Conservation (phyloP, 108 stramenopile genomes). For the Stephanodiscus triporus region DNA sequence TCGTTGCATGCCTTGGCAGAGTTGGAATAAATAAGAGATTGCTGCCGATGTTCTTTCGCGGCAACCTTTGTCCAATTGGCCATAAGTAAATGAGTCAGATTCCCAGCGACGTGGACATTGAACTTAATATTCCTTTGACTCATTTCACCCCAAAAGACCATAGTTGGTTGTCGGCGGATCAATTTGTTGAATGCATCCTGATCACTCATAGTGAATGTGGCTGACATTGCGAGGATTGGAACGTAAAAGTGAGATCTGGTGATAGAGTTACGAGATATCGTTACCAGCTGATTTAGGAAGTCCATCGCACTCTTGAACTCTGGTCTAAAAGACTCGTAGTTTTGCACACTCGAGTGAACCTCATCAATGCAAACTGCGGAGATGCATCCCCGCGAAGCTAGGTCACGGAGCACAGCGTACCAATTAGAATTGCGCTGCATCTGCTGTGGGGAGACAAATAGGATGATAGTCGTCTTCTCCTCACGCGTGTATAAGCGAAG, state of each 20-base stretch:
- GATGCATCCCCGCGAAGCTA: neutral
- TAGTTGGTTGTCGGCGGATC: neutral
- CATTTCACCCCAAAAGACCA: neutral
- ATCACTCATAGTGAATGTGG: neutral
- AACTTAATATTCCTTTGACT: neutral
- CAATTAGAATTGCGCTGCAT: neutral
- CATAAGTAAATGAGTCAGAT: neutral
- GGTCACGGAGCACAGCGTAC: neutral
- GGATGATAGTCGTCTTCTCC: constrained; percentile 3
- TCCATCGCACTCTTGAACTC: constrained; percentile 17
- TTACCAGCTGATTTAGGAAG: too few species aligned
- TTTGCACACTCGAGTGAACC: neutral
- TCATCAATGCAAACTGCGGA: constrained; percentile 7
- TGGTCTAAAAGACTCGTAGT: constrained; percentile 16
- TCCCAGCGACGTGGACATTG: too few species aligned
- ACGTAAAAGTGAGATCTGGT: too few species aligned
- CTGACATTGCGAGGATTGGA: constrained; percentile 6
- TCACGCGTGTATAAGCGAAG: neutral
- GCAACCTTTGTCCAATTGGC: neutral
- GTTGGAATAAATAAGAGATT: neutral
- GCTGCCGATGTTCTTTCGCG: neutral
- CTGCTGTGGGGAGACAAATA: constrained; percentile 7
- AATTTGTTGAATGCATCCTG: neutral
- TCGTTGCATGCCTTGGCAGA: constrained; percentile 2
- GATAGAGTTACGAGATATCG: too few species aligned